A percentile compares a stretch with the other conserved stretches of the same genome.
Evolutionary conservation across 2,329 filamentous ascomycete genomes (phyloP).

Genomic region (Stagonosporopsis cucurbitacearum): DNA sequence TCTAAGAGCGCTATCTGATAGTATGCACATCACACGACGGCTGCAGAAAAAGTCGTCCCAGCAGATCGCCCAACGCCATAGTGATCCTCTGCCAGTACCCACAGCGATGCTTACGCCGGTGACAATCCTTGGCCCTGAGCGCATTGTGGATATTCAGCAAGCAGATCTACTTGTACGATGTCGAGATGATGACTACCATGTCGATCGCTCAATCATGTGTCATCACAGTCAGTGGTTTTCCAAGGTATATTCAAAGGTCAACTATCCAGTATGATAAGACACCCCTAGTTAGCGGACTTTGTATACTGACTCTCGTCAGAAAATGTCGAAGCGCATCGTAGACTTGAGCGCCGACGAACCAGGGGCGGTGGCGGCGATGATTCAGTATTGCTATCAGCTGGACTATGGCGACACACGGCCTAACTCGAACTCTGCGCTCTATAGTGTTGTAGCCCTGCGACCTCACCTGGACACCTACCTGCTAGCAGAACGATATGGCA

Average conservation of each 20-base stretch:
- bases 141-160: constrained; percentile 24
- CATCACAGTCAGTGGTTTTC: constrained; percentile 41
- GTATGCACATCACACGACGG: constrained; percentile 3
- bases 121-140: constrained; percentile 16
- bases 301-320: constrained; percentile 25
- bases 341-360: constrained; percentile 42
- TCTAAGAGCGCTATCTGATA: constrained; percentile 14
- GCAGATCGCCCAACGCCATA: constrained; percentile 9
- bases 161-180: constrained; percentile 41
- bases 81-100: constrained; percentile 9
- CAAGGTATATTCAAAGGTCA: constrained; percentile 36
- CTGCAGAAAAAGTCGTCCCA: constrained; percentile 18
- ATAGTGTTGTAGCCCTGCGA: constrained; percentile 30
- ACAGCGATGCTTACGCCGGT: constrained; percentile 16
- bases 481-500: constrained; percentile 38
- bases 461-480: constrained; percentile 40
- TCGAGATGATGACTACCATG: constrained; percentile 38
- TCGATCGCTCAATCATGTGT: constrained; percentile 40
- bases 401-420: constrained; percentile 37
- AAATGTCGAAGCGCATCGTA: constrained; percentile 33
- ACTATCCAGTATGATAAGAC: constrained; percentile 23
- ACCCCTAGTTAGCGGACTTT: background rate
- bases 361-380: constrained; percentile 42
- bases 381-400: constrained; percentile 43
- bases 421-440: constrained; percentile 25